These are phyloP conservation scores for Aureobasidium leucospermi DNA, from an alignment of 2,329 filamentous ascomycete genomes.

Conservation along the genomic window DNA sequence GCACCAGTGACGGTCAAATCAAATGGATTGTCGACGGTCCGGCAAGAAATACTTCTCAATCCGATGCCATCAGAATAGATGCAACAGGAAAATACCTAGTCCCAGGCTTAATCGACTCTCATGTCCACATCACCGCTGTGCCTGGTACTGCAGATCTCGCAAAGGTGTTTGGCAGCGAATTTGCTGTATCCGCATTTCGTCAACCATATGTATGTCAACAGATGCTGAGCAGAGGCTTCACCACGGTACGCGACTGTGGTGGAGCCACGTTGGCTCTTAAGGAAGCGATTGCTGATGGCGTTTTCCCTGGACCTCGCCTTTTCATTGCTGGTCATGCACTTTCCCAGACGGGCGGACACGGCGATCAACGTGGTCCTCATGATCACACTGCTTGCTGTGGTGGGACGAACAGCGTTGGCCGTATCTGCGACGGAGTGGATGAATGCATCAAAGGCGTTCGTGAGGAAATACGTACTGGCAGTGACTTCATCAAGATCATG, in stretches of 20 bases:
- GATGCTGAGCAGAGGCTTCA: constrained; percentile 53
- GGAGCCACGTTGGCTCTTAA: constrained; percentile 50
- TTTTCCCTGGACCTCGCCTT: constrained; percentile 48
- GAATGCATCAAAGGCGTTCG: constrained; percentile 47
- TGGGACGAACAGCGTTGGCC: constrained; percentile 35
- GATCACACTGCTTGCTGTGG: constrained; percentile 42
- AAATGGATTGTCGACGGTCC: not conserved
- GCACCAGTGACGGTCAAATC: constrained; percentile 18
- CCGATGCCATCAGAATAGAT: constrained; percentile 31
- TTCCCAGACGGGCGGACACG: constrained; percentile 53
- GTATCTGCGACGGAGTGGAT: constrained; percentile 48
- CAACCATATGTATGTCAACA: constrained; percentile 40
- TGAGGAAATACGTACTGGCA: constrained; percentile 49
- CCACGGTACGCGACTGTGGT: constrained; percentile 51
- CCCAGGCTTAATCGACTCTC: constrained; percentile 47
- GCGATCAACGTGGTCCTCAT: constrained; percentile 42
- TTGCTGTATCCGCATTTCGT: constrained; percentile 34
- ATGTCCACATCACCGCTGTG: constrained; percentile 42
- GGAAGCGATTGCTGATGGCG: constrained; percentile 49
- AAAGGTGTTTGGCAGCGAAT: constrained; percentile 30
- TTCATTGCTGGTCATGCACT: constrained; percentile 50
- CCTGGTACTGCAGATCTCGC: constrained; percentile 35
- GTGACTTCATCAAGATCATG: constrained; percentile 59
- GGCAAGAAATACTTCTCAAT: not conserved
- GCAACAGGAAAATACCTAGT: constrained; percentile 39